Base-by-base conservation (phyloP, 306 rosid genomes). In the Lablab purpureus region DNA sequence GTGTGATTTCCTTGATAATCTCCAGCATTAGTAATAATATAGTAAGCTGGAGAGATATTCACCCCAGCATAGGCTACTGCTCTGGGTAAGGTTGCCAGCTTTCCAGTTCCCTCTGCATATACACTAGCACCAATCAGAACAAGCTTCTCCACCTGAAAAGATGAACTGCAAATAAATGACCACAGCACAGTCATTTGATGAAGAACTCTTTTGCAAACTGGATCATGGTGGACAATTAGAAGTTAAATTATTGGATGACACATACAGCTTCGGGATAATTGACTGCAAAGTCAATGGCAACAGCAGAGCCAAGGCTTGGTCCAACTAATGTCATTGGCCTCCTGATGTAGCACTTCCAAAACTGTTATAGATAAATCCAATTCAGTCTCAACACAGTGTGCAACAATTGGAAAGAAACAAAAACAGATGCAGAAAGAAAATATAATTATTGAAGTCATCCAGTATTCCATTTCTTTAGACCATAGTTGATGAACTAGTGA, bases 261-360 rank as follows among this genome's bases (percentile, higher is more conserved):
- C 97, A 15, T 87, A 91, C 99, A 68, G 98, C 97, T 88, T 91
- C 97, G 17, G 99, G 99, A 91, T 91, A 81, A 72, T 84, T 87
- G 83, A 87, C 92, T 0, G 93, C 90, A 83, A 95, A 92, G 85
- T 95, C 99, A 68, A 95, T 89, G 71, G 99, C 99, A 68, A 95
- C 90, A 51, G 99, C 97, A 84, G 99, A 94, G 59, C 97, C 99
- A 52, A 95, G 97, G 92, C 97, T 92, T 73, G 97, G 97, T 87
- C 99, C 97, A 73, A 95, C 91, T 81, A 95, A 73, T 81, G 92
- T 83, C 94, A 95, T 92, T 41, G 97, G 97, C 80, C 78, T 95
- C 81, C 83, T 84, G 41, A 95, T 90, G 85, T 88, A 80, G 62
- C 90, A 87, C 63, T 87, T 88, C 99, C 98, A 95, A 85, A 95